These are phyloP conservation scores for Mariannaea elegans DNA, from an alignment of 2,329 filamentous ascomycete genomes.

Conservation along the genomic window DNA sequence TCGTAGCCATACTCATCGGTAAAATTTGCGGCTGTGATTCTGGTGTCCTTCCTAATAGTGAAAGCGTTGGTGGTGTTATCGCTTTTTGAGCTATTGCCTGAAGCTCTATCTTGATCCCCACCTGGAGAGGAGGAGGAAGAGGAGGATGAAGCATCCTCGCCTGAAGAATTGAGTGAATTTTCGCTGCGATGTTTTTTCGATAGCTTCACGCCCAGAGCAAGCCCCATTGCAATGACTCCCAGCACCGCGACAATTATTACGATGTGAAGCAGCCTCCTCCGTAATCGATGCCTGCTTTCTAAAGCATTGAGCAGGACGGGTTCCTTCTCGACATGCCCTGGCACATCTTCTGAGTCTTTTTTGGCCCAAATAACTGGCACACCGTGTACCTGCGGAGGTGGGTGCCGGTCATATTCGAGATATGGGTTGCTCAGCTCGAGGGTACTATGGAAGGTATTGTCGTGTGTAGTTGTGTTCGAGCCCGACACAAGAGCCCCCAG, in stretches of 20 bases:
- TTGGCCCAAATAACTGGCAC: not conserved
- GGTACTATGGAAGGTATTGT: no score
- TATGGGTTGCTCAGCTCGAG: not conserved
- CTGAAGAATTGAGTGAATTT: not conserved
- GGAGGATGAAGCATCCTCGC: not conserved
- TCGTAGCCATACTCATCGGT: constrained; percentile 13
- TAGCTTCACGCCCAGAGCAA: not conserved
- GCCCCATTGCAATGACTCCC: not conserved
- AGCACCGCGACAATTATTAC: not conserved
- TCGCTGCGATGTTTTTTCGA: not conserved
- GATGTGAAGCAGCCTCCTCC: not conserved
- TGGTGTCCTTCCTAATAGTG: constrained; percentile 9
- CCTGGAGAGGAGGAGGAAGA: no score
- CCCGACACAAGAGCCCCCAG: no score
- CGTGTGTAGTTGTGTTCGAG: no score
- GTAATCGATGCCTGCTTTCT: not conserved
- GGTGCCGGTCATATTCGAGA: not conserved
- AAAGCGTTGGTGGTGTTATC: not conserved
- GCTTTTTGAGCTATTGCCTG: not conserved
- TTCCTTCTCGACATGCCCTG: not conserved
- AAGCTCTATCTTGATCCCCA: no score
- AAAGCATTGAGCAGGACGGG: not conserved
- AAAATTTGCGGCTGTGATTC: constrained; percentile 7
- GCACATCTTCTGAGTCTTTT: not conserved
- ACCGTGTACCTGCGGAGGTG: not conserved